Base-by-base conservation (phyloP, 352 stramenopile genomes). In the Phytophthora capsici region DNA sequence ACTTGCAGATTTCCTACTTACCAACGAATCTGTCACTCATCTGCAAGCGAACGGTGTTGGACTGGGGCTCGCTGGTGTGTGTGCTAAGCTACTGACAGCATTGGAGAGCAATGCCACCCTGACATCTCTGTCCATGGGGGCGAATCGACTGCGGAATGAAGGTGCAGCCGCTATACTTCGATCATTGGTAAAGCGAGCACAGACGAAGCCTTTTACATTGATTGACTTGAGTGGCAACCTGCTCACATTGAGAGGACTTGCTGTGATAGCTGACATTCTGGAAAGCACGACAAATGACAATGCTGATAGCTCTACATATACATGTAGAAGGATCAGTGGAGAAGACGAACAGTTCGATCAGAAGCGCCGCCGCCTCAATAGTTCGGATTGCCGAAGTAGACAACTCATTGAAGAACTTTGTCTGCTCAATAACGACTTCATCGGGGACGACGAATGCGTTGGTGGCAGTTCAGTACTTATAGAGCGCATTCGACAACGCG, bases 211-310 rank as follows among this genome's bases (percentile, higher is more conserved):
- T 26, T 91, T 75, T 22, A 61, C 62, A 26, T 47, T 76, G 12
- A 63, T 93, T 17, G 83, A 95, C 52, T 55, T 95, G 14, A 90
- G 82, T 57, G 86, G 84, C 25, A 95, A 95, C 45, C 60, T 95
- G 17, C 70, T 95, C 34, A 95, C 84, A 17, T 30, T 63, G 9
- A 77, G 71, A 22, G 80, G 72, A 1, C 53, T 94, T 14, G 51
- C 64, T 14, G 73, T 57, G 40, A 72, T 92, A 4, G 63, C 64
- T 37, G 62, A 73, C 8, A 71, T 80, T 1, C 52, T 93, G n/a
- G 45, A 74, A 63, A 46, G 13, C 40, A 38, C 38, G 36, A 19
- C 20, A 26, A 49, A 48, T 36, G 16, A 8, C 17, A 52, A 28
- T 14, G 20, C n/a, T 28, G 7, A 17, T 17, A 65, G 34, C 13